Conservation (phyloP, 768 basidiomycete species). For the Termitomyces sp. region DNA sequence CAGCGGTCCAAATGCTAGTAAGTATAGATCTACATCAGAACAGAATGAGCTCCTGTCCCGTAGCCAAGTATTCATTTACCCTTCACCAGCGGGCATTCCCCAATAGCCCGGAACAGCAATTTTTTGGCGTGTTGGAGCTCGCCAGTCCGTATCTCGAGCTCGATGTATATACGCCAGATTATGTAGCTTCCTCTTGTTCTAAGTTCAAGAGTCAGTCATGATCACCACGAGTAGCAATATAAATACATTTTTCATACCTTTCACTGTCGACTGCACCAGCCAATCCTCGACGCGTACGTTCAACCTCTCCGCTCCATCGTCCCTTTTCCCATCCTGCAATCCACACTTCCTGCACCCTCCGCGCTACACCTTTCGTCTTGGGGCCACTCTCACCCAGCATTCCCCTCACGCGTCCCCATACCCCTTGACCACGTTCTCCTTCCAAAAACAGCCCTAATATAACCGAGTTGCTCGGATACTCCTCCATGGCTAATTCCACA, state of each 20-base stretch:
- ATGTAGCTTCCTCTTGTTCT: constrained; percentile 67
- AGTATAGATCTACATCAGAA: constrained; percentile 57
- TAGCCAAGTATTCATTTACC: constrained; percentile 38
- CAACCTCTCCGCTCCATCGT: constrained; percentile 66
- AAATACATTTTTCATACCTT: constrained; percentile 41
- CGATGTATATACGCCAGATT: constrained; percentile 72
- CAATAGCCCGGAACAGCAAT: constrained; percentile 68
- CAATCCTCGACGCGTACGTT: constrained; percentile 66
- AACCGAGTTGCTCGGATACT: constrained; percentile 69
- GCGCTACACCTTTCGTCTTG: constrained; percentile 51
- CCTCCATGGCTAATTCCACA: constrained; percentile 48
- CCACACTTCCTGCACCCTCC: constrained; percentile 73
- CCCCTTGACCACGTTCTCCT: constrained; percentile 70
- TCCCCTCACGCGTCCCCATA: constrained; percentile 70
- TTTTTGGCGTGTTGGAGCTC: constrained; percentile 63
- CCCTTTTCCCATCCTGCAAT: constrained; percentile 75
- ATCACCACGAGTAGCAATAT: background rate
- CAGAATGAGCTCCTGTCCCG: background rate
- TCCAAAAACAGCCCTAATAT: constrained; percentile 74
- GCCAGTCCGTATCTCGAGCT: constrained; percentile 70
- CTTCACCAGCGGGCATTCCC: constrained; percentile 74
- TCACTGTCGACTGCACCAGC: constrained; percentile 60
- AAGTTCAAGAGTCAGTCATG: constrained; percentile 1
- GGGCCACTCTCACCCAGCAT: constrained; percentile 49
- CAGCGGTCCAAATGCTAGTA: constrained; percentile 73